Evolutionary conservation across 805 yeast species (phyloP), one percentile per base, ranked within the genome.

Genomic region (Sugiyamaella floridensis): DNA sequence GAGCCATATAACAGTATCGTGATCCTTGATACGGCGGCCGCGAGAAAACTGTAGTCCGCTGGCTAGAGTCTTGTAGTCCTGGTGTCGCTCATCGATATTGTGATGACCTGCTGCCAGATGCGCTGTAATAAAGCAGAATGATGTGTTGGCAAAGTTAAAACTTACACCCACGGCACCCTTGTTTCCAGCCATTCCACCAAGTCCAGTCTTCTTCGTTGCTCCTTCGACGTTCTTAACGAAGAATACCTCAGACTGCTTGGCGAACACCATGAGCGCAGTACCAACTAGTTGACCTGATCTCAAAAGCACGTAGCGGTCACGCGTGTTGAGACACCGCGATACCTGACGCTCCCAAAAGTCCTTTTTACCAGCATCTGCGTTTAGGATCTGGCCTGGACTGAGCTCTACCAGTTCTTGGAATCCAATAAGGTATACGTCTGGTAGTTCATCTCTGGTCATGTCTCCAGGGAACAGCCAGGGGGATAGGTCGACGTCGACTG

Each of bases 121-220:
- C 0, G 95, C 86, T 49, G 93, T 92, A 26, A 93, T 78, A 63
- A 89, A 80, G 57, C 95, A 89, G 63, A 89, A 84, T 1, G 85
- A 75, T 0, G 96, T 85, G 32, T 82, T 78, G 0, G 93, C 93
- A 67, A 78, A 88, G 48, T 85, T 80, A 69, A 92, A 86, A 55
- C 97, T 77, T 14, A 93, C 88, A 0, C 96, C 97, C 55, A 90
- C 95, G 3, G 95, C 97, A 45, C 99, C 99, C 67, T 92, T 92
- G 67, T 93, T 92, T 15, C 97, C 99, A 0, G 98, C 81, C 72
- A 93, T 92, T 45, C 99, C 99, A 40, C 97, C 97, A 51, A 93
- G 73, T 0, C 98, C 99, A 0, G 98, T 92, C 68, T 92, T 92
- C 62, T 90, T 92, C 11, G 86, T 79, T n/a, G 90, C 79, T n/a